Base-by-base conservation (phyloP, 225 moss, liverwort and hornwort species). In the Takakia lepidozioides region DNA sequence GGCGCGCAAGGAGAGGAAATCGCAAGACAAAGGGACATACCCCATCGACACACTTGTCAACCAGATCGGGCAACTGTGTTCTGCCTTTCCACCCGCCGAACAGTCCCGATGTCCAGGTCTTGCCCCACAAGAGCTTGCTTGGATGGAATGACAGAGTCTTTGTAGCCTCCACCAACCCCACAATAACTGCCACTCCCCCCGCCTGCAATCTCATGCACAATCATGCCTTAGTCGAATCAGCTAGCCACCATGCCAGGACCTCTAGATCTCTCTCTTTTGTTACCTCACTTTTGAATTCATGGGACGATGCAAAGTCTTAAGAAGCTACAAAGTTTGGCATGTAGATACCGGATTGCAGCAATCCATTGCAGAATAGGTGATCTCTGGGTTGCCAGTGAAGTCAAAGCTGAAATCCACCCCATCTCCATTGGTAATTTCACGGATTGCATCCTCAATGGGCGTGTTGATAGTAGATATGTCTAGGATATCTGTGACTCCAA, bases 301-400 rank as follows among this genome's bases (percentile, higher is more conserved):
- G 14, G 8, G 3, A 41, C 5, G 40, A 41, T 41, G 40, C 14
- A 41, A 17, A n/a, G n/a, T n/a, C 4, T 15, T 15, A 2, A 13
- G 45, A 23, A 24, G 8, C 11, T 8, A 19, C 2, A 20, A 3
- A 43, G 43, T 43, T 19, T 8, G 19, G 2, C 19, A 9, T 4
- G 3, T 32, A 1, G 5, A 23, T 52, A 60, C 60, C 49, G 26
- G 3, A 39, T 69, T 74, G 19, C 49, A 54, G 15, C 14, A 41
- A 7, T 69, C 69, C 74, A 74, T 74, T 29, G 69, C 69, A 35
- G 64, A 74, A 43, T 60, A 53, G 55, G 69, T 69, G 52, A 74
- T 2, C 28, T 39, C 53, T 6, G 64, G 63, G 34, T 54, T 65
- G 39, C 74, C 74, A 8, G 61, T 74, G 11, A 68, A 74, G 48